Evolutionary conservation across 176 grass and related monocot species (phyloP).

Genomic region (Tillandsia leiboldiana): DNA sequence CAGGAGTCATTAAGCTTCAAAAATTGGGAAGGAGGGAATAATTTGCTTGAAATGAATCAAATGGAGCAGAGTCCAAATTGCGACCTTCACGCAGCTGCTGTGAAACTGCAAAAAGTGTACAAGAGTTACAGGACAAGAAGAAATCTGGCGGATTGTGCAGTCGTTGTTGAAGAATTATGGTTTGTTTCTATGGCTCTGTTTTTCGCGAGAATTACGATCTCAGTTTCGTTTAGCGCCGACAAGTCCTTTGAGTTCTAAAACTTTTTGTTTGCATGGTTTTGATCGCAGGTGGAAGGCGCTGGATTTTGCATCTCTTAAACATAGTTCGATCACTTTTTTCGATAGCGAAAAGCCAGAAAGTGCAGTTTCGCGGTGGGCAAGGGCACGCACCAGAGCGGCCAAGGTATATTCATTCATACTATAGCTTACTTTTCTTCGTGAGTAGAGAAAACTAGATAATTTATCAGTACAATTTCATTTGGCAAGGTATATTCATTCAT

Average conservation of each 20-base stretch:
- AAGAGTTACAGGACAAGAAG: constrained; percentile 79
- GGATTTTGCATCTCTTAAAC: constrained; percentile 82
- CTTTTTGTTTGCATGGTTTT: constrained; percentile 4
- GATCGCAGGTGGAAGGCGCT: constrained; percentile 70
- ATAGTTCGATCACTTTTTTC: constrained; percentile 89
- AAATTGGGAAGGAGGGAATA: constrained; percentile 25
- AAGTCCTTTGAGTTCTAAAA: not conserved
- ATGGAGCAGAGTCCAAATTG: constrained; percentile 33
- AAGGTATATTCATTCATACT: constrained; percentile 41
- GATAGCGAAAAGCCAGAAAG: constrained; percentile 67
- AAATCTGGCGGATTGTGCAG: constrained; percentile 79
- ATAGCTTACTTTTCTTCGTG: not conserved
- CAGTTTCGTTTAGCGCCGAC: not conserved
- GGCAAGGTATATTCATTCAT: too few species aligned
- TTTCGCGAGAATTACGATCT: not conserved
- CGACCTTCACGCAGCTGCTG: constrained; percentile 57
- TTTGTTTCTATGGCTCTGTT: constrained; percentile 15
- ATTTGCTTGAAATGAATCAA: not conserved
- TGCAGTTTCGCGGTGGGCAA: constrained; percentile 77
- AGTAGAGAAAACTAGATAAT: too few species aligned
- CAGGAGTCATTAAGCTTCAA: constrained; percentile 47
- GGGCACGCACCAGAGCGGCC: constrained; percentile 70
- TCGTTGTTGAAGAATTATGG: constrained; percentile 94
- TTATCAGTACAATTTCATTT: too few species aligned
- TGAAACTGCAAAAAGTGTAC: constrained; percentile 88